Base-by-base conservation (phyloP, 306 rosid species). In the Lathyrus tuberosus region DNA sequence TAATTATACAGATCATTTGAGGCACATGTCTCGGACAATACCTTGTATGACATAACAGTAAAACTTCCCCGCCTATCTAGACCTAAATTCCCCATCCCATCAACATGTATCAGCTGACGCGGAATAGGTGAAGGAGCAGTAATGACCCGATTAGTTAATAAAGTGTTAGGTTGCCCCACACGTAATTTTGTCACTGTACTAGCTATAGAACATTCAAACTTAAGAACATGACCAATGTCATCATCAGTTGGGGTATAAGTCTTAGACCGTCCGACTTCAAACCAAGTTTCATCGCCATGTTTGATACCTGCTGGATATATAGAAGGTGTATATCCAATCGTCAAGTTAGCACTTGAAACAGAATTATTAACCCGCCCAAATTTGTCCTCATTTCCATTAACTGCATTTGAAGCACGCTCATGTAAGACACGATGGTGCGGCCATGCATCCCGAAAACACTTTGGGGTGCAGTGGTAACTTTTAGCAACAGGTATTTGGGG, bases 401-500 rank as follows among this genome's bases (percentile, higher is more conserved):
- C 84, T 13, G 96, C 92, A 84, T 85, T 91, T 33, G 97, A 88
- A 71, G 97, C 97, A 62, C 97, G 96, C 48, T 95, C 99, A 81
- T 95, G 99, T 75, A 95, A 77, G 65, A 82, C 89, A 71, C 97
- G 99, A 49, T 95, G 99, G 82, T 91, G 97, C 77, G 89, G 99
- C 99, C 99, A 95, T 37, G 96, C 96, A 76, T 95, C 97, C 9
- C 92, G 84, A 81, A 95, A 95, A 78, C 99, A 95, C 81, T 87
- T 91, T 8, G 96, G 73, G 13, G 95, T 76, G 87, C 99, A 95
- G 66, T 95, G 99, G 56, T 87, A 95, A 76, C 99, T 95, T 81
- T 89, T 95, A 73, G 94, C 71, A 49, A 81, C 83, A 57, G 96
- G 97, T 65, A 95, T 56, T 83, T 81, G 91, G 70, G 87, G 95